Evolutionary conservation across 1,284 basidiomycete species (phyloP).

Genomic region (Leucoagaricus sp.): DNA sequence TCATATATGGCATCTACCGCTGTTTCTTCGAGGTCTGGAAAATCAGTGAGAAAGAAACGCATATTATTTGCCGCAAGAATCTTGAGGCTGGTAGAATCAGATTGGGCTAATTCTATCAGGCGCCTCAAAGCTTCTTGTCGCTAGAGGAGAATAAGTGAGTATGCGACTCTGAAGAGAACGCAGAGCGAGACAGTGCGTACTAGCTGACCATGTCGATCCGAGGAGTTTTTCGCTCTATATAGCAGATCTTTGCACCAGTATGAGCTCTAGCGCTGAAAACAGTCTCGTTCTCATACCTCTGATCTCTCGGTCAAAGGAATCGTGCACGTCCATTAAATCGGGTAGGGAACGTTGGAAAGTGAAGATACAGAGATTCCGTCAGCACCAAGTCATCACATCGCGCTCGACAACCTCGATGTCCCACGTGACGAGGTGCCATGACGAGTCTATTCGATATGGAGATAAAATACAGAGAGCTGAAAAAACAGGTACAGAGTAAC

Average conservation of each 20-base stretch:
- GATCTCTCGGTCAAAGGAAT: constrained; percentile 15
- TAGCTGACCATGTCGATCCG: constrained; percentile 6
- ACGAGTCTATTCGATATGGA: no score
- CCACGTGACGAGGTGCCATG: no score
- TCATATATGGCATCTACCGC: constrained; percentile 76
- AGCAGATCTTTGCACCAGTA: constrained; percentile 7
- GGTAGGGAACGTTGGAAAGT: background rate
- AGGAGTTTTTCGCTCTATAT: constrained; percentile 3
- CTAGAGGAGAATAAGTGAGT: constrained; percentile 20
- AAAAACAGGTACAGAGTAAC: no score
- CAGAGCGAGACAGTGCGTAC: constrained; percentile 1
- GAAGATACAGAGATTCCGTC: background rate
- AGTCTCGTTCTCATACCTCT: constrained; percentile 5
- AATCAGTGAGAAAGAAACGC: constrained; percentile 59
- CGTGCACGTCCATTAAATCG: background rate
- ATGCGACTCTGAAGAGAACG: background rate
- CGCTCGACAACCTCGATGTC: no score
- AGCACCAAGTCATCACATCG: no score
- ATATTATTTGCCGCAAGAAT: constrained; percentile 60
- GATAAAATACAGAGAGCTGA: no score
- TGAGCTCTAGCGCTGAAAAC: background rate
- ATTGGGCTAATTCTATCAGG: constrained; percentile 37
- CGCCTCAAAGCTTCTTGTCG: constrained; percentile 35
- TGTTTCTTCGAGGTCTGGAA: constrained; percentile 68
- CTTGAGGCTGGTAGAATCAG: constrained; percentile 42